A percentile compares a stretch with the other conserved stretches of the same genome.
Conservation (phyloP, 2,329 filamentous ascomycete species). For the Stenocarpella maydis region DNA sequence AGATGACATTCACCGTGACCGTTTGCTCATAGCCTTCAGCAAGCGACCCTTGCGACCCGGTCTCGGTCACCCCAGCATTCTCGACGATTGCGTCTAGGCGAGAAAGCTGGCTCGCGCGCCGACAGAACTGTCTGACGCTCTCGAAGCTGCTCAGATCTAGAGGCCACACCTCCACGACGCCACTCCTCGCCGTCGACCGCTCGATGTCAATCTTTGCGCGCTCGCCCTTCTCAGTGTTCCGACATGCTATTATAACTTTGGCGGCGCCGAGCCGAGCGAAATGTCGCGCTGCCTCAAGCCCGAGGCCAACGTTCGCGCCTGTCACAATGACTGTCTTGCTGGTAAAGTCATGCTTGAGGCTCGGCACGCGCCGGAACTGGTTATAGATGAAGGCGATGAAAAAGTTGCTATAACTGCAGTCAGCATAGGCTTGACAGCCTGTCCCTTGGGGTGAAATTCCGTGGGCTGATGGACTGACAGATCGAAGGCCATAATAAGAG, state of each 20-base stretch:
- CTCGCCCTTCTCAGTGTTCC: slow-evolving; percentile 47
- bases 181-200: slow-evolving; percentile 38
- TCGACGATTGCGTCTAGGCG: slow-evolving; percentile 53
- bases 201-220: slow-evolving; percentile 50
- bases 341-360: slow-evolving; percentile 27
- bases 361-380: slow-evolving; percentile 29
- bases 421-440: background rate
- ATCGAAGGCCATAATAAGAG: slow-evolving; percentile 28
- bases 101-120: slow-evolving; percentile 43
- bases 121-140: slow-evolving; percentile 53
- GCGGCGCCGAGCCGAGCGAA: slow-evolving; percentile 47
- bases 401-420: slow-evolving; percentile 3
- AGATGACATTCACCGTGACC: slow-evolving; percentile 57
- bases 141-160: slow-evolving; percentile 58
- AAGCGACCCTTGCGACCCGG: slow-evolving; percentile 28
- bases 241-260: slow-evolving; percentile 50
- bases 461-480: slow-evolving; percentile 2
- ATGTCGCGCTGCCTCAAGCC: slow-evolving; percentile 49
- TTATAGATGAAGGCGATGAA: slow-evolving; percentile 31
- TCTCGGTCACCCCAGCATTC: slow-evolving; percentile 49
- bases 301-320: slow-evolving; percentile 51
- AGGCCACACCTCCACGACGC: slow-evolving; percentile 56
- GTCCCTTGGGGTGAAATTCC: background rate
- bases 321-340: slow-evolving; percentile 49
- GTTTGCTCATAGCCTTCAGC: slow-evolving; percentile 52